Evolutionary conservation across 2,329 filamentous ascomycete species (phyloP).

Genomic region (Sclerotinia minor): DNA sequence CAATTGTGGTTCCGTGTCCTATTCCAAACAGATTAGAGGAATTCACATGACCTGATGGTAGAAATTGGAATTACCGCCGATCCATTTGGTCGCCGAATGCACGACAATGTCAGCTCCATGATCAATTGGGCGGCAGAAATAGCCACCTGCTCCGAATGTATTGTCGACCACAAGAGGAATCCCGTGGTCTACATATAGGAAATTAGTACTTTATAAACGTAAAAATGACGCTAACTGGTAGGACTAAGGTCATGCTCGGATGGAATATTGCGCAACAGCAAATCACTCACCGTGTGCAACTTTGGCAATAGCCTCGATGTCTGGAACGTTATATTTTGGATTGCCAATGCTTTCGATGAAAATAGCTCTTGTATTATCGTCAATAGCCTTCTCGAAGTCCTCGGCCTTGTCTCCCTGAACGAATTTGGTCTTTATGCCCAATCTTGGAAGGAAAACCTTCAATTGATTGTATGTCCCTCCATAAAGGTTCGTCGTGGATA

Average conservation of each 20-base stretch:
- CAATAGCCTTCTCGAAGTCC: conserved; percentile 78
- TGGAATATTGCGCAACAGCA: not conserved
- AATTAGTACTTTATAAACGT: not conserved
- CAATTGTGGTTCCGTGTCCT: conserved; percentile 89
- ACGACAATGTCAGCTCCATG: conserved; percentile 92
- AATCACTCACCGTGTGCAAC: conserved; percentile 62
- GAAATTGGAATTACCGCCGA: conserved; percentile 52
- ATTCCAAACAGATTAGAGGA: not conserved
- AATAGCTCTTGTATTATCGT: conserved; percentile 89
- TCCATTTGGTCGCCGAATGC: conserved; percentile 95
- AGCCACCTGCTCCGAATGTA: conserved; percentile 91
- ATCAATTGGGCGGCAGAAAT: conserved; percentile 80
- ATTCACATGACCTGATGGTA: not conserved
- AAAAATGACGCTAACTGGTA: not conserved
- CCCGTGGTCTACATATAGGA: conserved; percentile 44
- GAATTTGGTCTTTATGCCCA: conserved; percentile 87
- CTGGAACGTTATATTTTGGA: conserved; percentile 90
- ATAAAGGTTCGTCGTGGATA: conserved; percentile 87
- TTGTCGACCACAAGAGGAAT: conserved; percentile 74
- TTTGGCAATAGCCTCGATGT: conserved; percentile 82
- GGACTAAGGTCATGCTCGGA: not conserved
- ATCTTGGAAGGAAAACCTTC: conserved; percentile 80
- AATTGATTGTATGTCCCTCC: conserved; percentile 97
- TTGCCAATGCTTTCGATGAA: conserved; percentile 89
- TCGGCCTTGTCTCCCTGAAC: conserved; percentile 75